Evolutionary conservation across 306 rosid genomes (phyloP).

Genomic region (Oemleria cerasiformis): DNA sequence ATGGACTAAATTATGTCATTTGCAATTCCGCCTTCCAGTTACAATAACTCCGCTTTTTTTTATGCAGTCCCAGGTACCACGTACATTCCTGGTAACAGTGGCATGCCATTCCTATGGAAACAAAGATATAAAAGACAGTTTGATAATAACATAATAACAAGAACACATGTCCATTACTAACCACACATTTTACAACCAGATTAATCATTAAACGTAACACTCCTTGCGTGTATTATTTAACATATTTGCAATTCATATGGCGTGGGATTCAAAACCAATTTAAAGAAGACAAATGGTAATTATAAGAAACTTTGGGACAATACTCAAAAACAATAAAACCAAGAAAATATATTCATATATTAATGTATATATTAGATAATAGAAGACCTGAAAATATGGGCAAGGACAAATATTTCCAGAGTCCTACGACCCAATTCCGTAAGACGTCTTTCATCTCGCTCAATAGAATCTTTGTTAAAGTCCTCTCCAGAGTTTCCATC

Average conservation of each 20-base stretch:
- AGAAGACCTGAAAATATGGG: slow-evolving; percentile 82
- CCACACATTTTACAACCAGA: not conserved
- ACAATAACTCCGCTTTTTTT: not conserved
- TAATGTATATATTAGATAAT: slow-evolving; percentile 10
- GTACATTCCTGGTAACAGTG: not conserved
- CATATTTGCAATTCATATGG: not conserved
- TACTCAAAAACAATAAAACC: not conserved
- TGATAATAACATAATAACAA: not conserved
- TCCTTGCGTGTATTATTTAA: not conserved
- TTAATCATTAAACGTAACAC: not conserved
- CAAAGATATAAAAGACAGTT: not conserved
- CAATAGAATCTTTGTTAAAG: slow-evolving; percentile 87
- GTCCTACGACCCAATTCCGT: slow-evolving; percentile 97
- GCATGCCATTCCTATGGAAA: not conserved
- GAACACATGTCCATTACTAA: not conserved
- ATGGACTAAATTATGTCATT: not conserved
- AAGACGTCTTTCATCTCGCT: slow-evolving; percentile 94
- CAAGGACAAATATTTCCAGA: slow-evolving; percentile 97
- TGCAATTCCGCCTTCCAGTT: not conserved
- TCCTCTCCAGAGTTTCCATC: slow-evolving; percentile 96
- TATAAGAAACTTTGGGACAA: not conserved
- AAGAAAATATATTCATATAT: slow-evolving; percentile 1
- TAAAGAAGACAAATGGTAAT: not conserved
- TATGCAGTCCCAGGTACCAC: too few species aligned
- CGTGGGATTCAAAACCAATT: not conserved